Evolutionary conservation across 129 eudicot species (phyloP).

Genomic region (sunflower (Helianthus annuus)): DNA sequence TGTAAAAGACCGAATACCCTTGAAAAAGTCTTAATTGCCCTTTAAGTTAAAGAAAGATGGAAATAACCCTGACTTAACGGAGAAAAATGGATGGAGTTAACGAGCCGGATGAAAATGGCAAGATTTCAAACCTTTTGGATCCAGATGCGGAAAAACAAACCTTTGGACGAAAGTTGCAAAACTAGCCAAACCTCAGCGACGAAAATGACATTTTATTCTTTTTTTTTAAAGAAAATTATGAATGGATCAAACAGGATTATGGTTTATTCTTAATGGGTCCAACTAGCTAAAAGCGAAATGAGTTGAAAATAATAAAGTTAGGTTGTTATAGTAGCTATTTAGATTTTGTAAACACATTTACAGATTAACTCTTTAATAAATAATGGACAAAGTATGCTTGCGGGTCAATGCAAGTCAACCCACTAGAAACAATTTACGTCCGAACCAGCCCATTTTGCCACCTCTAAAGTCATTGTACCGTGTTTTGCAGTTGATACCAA

Average conservation of each 20-base stretch:
- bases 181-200: no score
- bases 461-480: neutral
- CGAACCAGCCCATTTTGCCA: neutral
- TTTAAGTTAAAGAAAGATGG: no score
- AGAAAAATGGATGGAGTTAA: no score
- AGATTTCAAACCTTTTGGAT: no score
- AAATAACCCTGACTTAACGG: no score
- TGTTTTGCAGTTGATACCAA: slow-evolving; percentile 67
- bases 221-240: no score
- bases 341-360: neutral
- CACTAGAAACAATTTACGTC: neutral
- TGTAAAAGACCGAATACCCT: no score
- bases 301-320: neutral
- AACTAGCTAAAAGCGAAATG: neutral
- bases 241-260: neutral
- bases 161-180: no score
- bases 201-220: no score
- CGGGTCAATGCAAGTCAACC: slow-evolving; percentile 1
- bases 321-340: neutral
- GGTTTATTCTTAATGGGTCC: neutral
- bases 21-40: no score
- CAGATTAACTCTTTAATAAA: neutral
- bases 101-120: no score
- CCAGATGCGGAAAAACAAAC: no score
- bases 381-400: neutral